Percentiles rank a stretch among this genome's conserved stretches.
These are phyloP conservation scores for Aureobasidium uvarum DNA, from an alignment of 2,329 filamentous ascomycete species.

Conservation along the genomic window DNA sequence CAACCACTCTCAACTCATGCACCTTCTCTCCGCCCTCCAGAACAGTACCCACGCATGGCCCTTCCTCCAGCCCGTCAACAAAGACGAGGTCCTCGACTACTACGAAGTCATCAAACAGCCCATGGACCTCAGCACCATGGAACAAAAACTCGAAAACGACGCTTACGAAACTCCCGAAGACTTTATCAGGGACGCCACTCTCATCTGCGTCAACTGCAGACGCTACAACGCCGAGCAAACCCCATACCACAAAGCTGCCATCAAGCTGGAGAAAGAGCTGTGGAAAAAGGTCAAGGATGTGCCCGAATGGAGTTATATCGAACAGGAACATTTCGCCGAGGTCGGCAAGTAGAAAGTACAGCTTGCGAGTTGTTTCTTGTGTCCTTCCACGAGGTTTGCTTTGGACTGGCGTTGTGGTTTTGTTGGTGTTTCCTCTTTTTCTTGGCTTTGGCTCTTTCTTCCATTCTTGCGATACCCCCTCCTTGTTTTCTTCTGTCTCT, in stretches of 20 bases:
- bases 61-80: constrained; percentile 88
- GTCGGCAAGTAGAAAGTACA: constrained; percentile 21
- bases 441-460: background rate
- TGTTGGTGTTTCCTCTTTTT: background rate
- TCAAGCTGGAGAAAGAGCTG: constrained; percentile 92
- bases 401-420: background rate
- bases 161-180: constrained; percentile 89
- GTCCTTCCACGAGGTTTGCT: background rate
- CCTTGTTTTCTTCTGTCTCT: constrained; percentile 1
- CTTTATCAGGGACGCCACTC: constrained; percentile 81
- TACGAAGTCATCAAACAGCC: constrained; percentile 98
- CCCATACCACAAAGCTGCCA: constrained; percentile 91
- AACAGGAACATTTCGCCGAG: constrained; percentile 37
- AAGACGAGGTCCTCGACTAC: constrained; percentile 96
- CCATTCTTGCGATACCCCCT: constrained; percentile 17
- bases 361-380: background rate
- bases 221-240: constrained; percentile 96
- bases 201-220: constrained; percentile 93
- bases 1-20: constrained; percentile 90
- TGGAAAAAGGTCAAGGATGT: constrained; percentile 89
- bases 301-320: constrained; percentile 70
- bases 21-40: constrained; percentile 90
- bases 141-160: constrained; percentile 89
- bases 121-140: constrained; percentile 97
- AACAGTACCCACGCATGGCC: constrained; percentile 94